Percentiles rank a stretch among this genome's conserved stretches.
These are phyloP conservation scores for Backusella australiensis DNA, from an alignment of 192 early-diverging fungal species.

Conservation along the genomic window DNA sequence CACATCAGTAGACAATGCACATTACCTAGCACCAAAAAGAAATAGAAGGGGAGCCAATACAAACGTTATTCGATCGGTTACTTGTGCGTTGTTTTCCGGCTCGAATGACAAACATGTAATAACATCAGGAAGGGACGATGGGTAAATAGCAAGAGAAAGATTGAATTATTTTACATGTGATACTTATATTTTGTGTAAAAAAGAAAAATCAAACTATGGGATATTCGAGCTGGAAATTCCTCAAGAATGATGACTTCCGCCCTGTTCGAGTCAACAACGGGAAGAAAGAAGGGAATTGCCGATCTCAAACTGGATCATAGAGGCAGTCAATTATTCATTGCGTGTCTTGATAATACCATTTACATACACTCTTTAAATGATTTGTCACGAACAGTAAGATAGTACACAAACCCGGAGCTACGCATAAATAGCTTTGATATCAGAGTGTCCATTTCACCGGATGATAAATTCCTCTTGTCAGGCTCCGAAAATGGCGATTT, in stretches of 20 bases:
- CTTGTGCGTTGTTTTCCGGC: conserved; percentile 48
- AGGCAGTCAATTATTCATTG: conserved; percentile 65
- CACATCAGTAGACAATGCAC: conserved; percentile 44
- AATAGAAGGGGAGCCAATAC: not conserved
- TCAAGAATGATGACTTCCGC: conserved; percentile 39
- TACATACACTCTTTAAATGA: conserved; percentile 54
- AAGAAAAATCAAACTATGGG: conserved; percentile 78
- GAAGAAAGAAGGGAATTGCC: conserved; percentile 49
- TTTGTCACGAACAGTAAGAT: conserved; percentile 45
- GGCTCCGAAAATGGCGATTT: conserved; percentile 66
- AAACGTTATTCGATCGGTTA: conserved; percentile 36
- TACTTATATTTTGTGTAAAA: not conserved
- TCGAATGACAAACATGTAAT: conserved; percentile 48
- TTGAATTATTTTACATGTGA: no score
- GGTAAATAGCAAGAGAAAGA: conserved; percentile 38
- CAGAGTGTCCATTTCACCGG: conserved; percentile 65
- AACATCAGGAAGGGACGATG: conserved; percentile 62
- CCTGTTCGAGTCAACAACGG: conserved; percentile 29
- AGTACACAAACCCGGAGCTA: conserved; percentile 57
- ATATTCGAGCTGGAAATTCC: conserved; percentile 56
- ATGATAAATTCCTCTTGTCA: conserved; percentile 66
- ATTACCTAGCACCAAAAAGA: conserved; percentile 14
- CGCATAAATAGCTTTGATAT: conserved; percentile 67
- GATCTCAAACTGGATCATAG: conserved; percentile 62
- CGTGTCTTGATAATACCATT: conserved; percentile 45